Percentiles rank a stretch among this genome's conserved stretches.
Evolutionary conservation across 2,329 filamentous ascomycete species (phyloP).

Genomic region (Elsinoe necatrix): DNA sequence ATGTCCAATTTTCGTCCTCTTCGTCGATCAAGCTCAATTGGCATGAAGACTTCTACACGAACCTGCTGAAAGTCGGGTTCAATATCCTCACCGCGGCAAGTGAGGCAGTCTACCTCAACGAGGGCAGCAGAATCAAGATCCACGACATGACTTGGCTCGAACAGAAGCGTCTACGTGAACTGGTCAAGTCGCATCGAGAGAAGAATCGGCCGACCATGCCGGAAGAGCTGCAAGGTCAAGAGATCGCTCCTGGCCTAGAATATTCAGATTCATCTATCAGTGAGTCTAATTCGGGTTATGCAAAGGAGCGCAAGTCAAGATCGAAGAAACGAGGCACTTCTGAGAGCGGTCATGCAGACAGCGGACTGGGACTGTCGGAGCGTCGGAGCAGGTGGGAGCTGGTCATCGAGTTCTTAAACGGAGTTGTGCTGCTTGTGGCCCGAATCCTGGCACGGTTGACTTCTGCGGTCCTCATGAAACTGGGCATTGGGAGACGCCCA

Average conservation of each 20-base stretch:
- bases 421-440: conserved; percentile 59
- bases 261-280: conserved; percentile 28
- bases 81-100: conserved; percentile 84
- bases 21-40: conserved; percentile 64
- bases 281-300: conserved; percentile 46
- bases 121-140: conserved; percentile 67
- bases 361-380: conserved; percentile 71
- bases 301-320: conserved; percentile 54
- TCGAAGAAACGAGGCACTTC: conserved; percentile 21
- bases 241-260: conserved; percentile 31
- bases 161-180: conserved; percentile 70
- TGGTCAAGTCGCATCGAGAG: conserved; percentile 39
- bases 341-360: conserved; percentile 30
- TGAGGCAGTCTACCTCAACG: conserved; percentile 91
- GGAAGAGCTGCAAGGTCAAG: conserved; percentile 35
- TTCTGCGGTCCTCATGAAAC: conserved; percentile 45
- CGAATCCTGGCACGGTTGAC: conserved; percentile 50
- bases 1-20: conserved; percentile 64
- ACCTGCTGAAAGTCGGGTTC: conserved; percentile 77
- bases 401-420: conserved; percentile 65
- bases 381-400: conserved; percentile 70
- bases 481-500: conserved; percentile 56
- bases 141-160: conserved; percentile 83
- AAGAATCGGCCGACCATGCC: conserved; percentile 31
- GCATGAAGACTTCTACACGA: conserved; percentile 93